A percentile compares a stretch with the other conserved stretches of the same genome.
Evolutionary conservation across 441 rosid genomes (phyloP).

Genomic region (Jatropha multifida): DNA sequence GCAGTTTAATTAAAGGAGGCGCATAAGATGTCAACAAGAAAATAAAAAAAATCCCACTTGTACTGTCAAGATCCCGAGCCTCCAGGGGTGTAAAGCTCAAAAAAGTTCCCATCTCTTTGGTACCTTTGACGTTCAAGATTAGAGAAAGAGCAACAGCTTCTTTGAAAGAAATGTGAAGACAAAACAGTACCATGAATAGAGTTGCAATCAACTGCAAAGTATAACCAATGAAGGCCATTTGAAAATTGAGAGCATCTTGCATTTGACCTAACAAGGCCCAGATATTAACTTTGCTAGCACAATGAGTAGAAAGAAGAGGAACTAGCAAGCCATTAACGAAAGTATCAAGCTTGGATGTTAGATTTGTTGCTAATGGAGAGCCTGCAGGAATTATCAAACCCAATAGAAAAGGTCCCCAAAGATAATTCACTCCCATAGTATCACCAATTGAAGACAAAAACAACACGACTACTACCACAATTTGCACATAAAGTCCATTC

Average conservation of each 20-base stretch:
- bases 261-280: background rate
- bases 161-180: slow-evolving; percentile 28
- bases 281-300: slow-evolving; percentile 21
- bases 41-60: slow-evolving; percentile 14
- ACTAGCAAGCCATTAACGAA: slow-evolving; percentile 28
- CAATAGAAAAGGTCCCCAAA: slow-evolving; percentile 27
- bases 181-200: slow-evolving; percentile 26
- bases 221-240: slow-evolving; percentile 28
- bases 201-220: slow-evolving; percentile 28
- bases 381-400: slow-evolving; percentile 43
- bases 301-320: slow-evolving; percentile 21
- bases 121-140: slow-evolving; percentile 48
- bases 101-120: slow-evolving; percentile 37
- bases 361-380: slow-evolving; percentile 35
- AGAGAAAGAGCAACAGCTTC: slow-evolving; percentile 49
- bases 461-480: slow-evolving; percentile 12
- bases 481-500: slow-evolving; percentile 18
- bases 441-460: slow-evolving; percentile 18
- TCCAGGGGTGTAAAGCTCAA: slow-evolving; percentile 19
- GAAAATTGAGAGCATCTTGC: background rate
- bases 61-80: slow-evolving; percentile 11
- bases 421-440: slow-evolving; percentile 15
- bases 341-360: slow-evolving; percentile 32
- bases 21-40: slow-evolving; percentile 21
- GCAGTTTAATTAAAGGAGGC: slow-evolving; percentile 25